Base-by-base conservation (phyloP, 192 early-diverging fungal genomes). In the Geosiphon pyriformis region DNA sequence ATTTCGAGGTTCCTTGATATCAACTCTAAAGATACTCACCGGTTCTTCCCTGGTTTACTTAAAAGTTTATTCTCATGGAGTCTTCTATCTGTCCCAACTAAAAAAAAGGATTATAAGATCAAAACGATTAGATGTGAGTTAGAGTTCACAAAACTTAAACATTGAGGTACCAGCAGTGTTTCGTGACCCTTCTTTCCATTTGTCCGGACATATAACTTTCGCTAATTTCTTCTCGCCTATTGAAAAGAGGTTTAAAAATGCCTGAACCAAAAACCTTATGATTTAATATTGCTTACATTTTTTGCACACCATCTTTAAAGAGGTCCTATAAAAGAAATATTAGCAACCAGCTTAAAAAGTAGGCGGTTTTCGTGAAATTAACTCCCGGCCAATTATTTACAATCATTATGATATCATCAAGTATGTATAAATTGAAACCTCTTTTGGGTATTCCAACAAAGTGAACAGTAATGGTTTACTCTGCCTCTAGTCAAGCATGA, bases 131-230 rank as follows among this genome's bases (percentile, higher is more conserved):
- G 8, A 0, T 34, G 17, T 52, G n/a, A 15, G 2, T n/a, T 25
- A 27, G 8, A 33, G 11, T 26, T 54, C 22, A 46, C 0, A 17
- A 55, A 42, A 27, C 59, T n/a, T 25, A n/a, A n/a, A 27, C 29
- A 32, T 20, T 10, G 42, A 34, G 4, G 69, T 79, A 69, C 80
- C 76, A 32, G 66, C 69, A 8, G 74, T 64, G 26, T 86, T 86
- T 23, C 80, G 74, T 31, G 84, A 80, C 4, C 84, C 84, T 31
- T 82, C 84, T 23, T 86, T 86, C 84, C 84, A 86, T 46, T 82
- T 86, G 60, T 86, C 84, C 27, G 84, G 80, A 29, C 74, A 76
- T 60, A 81, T 81, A 26, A 86, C 76, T 64, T 79, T 82, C 29
- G 75, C 51, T 42, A 86, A 54, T 48, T 86, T 86, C 75, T 86